These are phyloP conservation scores for Zanthoxylum bungeanum DNA, from an alignment of 345 rosid species.

Conservation along the genomic window DNA sequence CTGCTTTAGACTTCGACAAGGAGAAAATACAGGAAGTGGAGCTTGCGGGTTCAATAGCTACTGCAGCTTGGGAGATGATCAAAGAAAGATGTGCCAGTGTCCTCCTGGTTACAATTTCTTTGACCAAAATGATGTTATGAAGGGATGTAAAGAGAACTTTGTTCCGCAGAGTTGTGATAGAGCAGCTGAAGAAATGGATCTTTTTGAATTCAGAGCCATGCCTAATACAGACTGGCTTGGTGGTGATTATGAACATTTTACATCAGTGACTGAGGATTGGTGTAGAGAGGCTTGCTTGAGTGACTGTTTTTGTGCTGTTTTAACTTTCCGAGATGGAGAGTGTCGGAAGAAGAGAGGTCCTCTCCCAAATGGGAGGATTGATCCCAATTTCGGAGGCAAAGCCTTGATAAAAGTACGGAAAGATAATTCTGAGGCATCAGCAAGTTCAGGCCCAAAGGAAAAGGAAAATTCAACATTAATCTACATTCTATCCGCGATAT, in stretches of 20 bases:
- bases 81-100: conserved; percentile 18
- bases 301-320: conserved; percentile 40
- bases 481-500: conserved; percentile 14
- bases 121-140: conserved; percentile 11
- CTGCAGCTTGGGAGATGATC: conserved; percentile 16
- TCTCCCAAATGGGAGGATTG: conserved; percentile 27
- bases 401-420: conserved; percentile 33
- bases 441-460: neutral
- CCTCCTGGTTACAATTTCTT: conserved; percentile 16
- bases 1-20: neutral
- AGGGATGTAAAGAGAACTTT: conserved; percentile 11
- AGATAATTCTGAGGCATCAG: conserved; percentile 5
- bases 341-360: conserved; percentile 41
- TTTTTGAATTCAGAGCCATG: conserved; percentile 11
- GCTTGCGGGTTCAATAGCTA: conserved; percentile 34
- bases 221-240: conserved; percentile 26
- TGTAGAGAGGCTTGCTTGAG: conserved; percentile 34
- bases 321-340: conserved; percentile 9
- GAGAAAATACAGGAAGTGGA: neutral
- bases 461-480: conserved; percentile 6
- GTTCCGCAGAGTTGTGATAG: conserved; percentile 10
- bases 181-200: conserved; percentile 1
- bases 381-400: conserved; percentile 8
- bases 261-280: conserved; percentile 20
- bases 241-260: conserved; percentile 21